Conservation (phyloP, 164 flowering plant species). For the Umbellularia californica region DNA sequence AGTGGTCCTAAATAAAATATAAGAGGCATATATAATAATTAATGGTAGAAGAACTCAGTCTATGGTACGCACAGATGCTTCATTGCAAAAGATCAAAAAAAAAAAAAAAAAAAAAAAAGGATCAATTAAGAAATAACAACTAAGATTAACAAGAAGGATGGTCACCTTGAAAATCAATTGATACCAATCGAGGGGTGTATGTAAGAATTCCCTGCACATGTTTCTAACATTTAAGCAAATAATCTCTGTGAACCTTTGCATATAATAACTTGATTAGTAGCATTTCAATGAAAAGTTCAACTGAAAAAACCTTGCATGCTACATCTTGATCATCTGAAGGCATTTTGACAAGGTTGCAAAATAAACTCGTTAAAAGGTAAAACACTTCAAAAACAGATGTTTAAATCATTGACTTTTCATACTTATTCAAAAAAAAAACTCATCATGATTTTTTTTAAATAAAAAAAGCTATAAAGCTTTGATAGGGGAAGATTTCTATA, state of each 20-base stretch:
- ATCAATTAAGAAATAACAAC: background rate
- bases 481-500: background rate
- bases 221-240: background rate
- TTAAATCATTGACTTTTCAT: too few species aligned
- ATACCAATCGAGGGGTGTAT: constrained; percentile 82
- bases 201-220: constrained; percentile 61
- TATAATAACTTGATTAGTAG: background rate
- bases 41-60: background rate
- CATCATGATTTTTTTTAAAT: background rate
- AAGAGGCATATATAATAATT: background rate
- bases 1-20: background rate
- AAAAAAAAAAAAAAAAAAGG: background rate
- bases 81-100: constrained; percentile 1
- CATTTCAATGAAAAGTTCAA: background rate
- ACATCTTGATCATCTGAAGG: background rate
- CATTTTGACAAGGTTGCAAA: background rate
- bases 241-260: background rate
- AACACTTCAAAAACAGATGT: background rate
- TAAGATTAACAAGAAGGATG: background rate
- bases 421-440: too few species aligned
- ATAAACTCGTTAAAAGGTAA: background rate
- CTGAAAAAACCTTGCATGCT: background rate
- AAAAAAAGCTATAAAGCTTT: background rate
- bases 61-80: background rate
- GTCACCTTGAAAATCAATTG: constrained; percentile 72